These are phyloP conservation scores for Luffa acutangula DNA, from an alignment of 306 rosid species.

Conservation along the genomic window DNA sequence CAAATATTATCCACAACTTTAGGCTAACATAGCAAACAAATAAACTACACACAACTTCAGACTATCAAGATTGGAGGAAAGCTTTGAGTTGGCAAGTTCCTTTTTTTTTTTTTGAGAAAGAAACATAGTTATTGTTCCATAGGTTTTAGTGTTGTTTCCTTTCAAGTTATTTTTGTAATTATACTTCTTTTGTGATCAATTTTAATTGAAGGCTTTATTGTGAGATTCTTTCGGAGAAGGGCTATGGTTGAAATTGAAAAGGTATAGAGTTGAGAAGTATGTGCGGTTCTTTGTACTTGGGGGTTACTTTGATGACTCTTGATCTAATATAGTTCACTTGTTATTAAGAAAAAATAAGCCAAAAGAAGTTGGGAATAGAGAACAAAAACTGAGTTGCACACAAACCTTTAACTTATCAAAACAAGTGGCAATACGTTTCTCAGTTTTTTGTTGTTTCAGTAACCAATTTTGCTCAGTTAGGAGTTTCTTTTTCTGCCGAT, in stretches of 20 bases:
- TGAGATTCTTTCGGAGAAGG: neutral
- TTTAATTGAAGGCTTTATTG: neutral
- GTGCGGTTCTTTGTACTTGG: neutral
- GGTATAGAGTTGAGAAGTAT: neutral
- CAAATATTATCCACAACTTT: neutral
- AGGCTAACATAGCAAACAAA: neutral
- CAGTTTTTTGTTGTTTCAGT: conserved; percentile 69
- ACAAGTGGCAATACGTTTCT: conserved; percentile 49
- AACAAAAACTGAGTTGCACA: conserved; percentile 1
- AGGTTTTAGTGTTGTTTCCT: neutral
- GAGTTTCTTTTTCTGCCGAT: conserved; percentile 65
- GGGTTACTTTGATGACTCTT: neutral
- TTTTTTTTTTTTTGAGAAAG: too few species aligned
- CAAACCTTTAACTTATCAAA: conserved; percentile 79
- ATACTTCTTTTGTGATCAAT: neutral
- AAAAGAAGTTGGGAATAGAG: conserved; percentile 4
- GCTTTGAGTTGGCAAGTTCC: neutral
- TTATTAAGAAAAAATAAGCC: neutral
- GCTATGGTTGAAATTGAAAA: neutral
- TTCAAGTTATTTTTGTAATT: neutral
- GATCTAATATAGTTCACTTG: neutral
- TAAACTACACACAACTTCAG: neutral
- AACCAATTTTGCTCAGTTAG: conserved; percentile 50
- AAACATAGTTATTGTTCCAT: too few species aligned
- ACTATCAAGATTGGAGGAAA: neutral